These are phyloP conservation scores for Maudiozyma pseudohumilis DNA, from an alignment of 805 yeast species.

Conservation along the genomic window DNA sequence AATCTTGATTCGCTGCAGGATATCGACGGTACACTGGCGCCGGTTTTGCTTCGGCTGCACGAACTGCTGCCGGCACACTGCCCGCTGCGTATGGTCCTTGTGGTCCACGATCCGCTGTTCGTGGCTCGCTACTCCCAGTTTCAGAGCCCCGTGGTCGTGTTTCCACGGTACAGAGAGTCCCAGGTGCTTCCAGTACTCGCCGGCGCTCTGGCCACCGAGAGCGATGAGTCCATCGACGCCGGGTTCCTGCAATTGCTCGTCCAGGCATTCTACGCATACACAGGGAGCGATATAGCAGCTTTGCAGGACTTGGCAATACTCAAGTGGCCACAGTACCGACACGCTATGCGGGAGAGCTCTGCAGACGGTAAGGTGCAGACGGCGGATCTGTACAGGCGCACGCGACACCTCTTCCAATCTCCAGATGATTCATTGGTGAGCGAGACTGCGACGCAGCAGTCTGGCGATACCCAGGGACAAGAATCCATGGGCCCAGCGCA, in stretches of 20 bases:
- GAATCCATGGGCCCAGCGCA: too few relatives aligned
- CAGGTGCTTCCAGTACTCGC: slow-evolving; percentile 15
- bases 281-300: slow-evolving; percentile 24
- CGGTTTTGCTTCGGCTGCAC: slow-evolving; percentile 20
- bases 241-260: slow-evolving; percentile 24
- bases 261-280: slow-evolving; percentile 26
- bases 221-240: slow-evolving; percentile 9
- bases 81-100: slow-evolving; percentile 21
- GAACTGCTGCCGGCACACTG: slow-evolving; percentile 17
- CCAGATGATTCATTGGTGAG: slow-evolving; percentile 28
- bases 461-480: too few relatives aligned
- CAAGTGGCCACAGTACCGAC: slow-evolving; percentile 25
- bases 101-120: slow-evolving; percentile 18
- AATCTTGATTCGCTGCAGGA: slow-evolving; percentile 28
- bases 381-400: not conserved
- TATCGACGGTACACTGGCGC: slow-evolving; percentile 22
- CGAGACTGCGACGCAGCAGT: slow-evolving; percentile 5
- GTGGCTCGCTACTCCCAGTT: slow-evolving; percentile 21
- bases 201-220: too few relatives aligned
- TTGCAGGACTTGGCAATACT: slow-evolving; percentile 23
- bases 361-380: too few relatives aligned
- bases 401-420: slow-evolving; percentile 11
- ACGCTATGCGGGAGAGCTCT: slow-evolving; percentile 26
- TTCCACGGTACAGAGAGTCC: slow-evolving; percentile 22
- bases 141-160: slow-evolving; percentile 21